Conservation (phyloP, 495 filamentous ascomycete genomes). For the Podospora appendiculata region DNA sequence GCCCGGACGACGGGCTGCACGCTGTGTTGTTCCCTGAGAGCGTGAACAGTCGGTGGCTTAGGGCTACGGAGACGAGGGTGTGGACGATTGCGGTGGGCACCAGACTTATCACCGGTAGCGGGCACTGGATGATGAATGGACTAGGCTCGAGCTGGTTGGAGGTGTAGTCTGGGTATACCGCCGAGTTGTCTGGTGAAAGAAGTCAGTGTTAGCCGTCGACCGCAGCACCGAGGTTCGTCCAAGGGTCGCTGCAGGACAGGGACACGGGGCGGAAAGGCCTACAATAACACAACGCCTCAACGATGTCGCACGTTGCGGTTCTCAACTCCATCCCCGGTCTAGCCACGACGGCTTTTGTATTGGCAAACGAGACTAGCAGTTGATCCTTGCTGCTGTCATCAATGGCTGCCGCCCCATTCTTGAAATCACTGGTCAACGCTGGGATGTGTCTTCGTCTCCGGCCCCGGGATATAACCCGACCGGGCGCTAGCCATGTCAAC, state of each 20-base stretch:
- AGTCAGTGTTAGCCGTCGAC: not conserved
- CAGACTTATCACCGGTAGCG: not conserved
- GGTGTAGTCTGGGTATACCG: slow-evolving; percentile 9
- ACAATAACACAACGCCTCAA: slow-evolving; percentile 15
- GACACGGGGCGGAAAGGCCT: not conserved
- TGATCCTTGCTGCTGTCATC: too few relatives aligned
- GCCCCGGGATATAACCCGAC: slow-evolving; percentile 17
- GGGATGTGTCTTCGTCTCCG: not conserved
- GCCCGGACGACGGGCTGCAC: not conserved
- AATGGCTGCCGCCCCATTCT: not conserved
- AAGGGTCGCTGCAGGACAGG: not conserved
- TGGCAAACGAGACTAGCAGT: not conserved
- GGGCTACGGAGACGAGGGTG: slow-evolving; percentile 7
- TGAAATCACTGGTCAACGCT: not conserved
- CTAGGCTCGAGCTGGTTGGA: slow-evolving; percentile 2
- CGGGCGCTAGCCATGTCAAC: slow-evolving; percentile 23
- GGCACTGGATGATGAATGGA: slow-evolving; percentile 1
- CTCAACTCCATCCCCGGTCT: not conserved
- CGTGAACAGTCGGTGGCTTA: slow-evolving; percentile 10
- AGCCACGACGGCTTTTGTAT: not conserved
- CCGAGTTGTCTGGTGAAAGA: slow-evolving; percentile 7
- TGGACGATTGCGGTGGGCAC: slow-evolving; percentile 7
- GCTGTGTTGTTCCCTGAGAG: not conserved
- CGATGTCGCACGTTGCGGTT: slow-evolving; percentile 4
- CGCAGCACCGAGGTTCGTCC: not conserved